A percentile compares a stretch with the other conserved stretches of the same genome.
phyloP scores from a whole-genome alignment of 805 yeast genomes.

The Schwanniomyces sp. region DNA sequence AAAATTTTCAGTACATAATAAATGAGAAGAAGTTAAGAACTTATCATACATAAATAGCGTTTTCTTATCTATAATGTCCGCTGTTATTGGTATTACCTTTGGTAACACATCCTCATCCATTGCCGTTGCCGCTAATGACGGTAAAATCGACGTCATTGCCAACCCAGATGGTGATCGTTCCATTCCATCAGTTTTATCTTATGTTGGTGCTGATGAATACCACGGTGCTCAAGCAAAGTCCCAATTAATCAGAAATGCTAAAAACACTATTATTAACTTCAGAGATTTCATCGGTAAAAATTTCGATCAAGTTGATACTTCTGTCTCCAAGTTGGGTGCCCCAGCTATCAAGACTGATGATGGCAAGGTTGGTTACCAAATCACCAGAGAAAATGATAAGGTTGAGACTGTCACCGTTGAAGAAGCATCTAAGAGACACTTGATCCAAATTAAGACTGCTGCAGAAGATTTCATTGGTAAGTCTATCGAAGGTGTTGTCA shows the following conservation, averaged over 20 bases:
- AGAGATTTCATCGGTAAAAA: conserved; percentile 86
- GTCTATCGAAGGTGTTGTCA: conserved; percentile 75
- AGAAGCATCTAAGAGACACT: conserved; percentile 81
- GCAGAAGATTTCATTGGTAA: conserved; percentile 92
- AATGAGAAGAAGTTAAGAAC: conserved; percentile 1
- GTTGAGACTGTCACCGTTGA: conserved; percentile 63
- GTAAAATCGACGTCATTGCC: conserved; percentile 95
- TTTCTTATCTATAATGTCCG: conserved; percentile 26
- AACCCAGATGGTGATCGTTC: conserved; percentile 99
- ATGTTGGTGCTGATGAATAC: conserved; percentile 92
- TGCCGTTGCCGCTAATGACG: conserved; percentile 82
- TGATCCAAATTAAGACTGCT: conserved; percentile 76
- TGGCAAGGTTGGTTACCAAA: conserved; percentile 70
- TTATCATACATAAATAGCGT: background rate
- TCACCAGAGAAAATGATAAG: conserved; percentile 49
- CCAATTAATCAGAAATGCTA: conserved; percentile 87
- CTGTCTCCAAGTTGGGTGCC: conserved; percentile 54
- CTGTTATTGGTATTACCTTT: conserved; percentile 89
- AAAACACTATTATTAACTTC: conserved; percentile 84
- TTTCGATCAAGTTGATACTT: conserved; percentile 62
- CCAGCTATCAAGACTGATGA: conserved; percentile 51
- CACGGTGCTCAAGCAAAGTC: conserved; percentile 96
- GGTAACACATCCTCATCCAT: conserved; percentile 96
- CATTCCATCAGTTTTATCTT: conserved; percentile 89
- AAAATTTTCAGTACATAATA: conserved; percentile 3